Conservation (phyloP, 352 stramenopile genomes). For the Globisporangium sylvaticum region DNA sequence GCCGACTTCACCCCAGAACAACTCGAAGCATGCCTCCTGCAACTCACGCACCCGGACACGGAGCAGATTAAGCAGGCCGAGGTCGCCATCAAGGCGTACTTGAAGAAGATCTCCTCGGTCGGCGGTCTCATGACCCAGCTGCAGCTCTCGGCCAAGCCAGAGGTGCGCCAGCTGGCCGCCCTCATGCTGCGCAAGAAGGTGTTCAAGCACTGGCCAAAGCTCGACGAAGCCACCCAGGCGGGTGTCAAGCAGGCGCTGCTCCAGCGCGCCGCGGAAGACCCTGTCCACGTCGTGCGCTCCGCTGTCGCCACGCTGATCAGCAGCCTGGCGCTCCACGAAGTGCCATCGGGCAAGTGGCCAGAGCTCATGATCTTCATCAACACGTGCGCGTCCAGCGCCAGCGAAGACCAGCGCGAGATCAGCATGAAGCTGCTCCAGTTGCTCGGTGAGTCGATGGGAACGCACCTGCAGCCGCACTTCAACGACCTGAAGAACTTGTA, state of each 20-base stretch:
- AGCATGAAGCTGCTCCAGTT: slow-evolving; percentile 92
- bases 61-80: slow-evolving; percentile 95
- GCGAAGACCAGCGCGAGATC: slow-evolving; percentile 87
- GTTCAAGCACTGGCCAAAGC: slow-evolving; percentile 89
- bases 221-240: slow-evolving; percentile 74
- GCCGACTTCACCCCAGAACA: slow-evolving; percentile 80
- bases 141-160: slow-evolving; percentile 63
- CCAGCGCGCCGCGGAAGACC: slow-evolving; percentile 78
- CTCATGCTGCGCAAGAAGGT: slow-evolving; percentile 95
- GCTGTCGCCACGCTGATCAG: slow-evolving; percentile 81
- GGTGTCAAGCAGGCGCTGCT: slow-evolving; percentile 90
- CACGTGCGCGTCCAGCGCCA: slow-evolving; percentile 72
- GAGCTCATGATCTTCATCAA: slow-evolving; percentile 95
- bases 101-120: slow-evolving; percentile 89
- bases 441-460: slow-evolving; percentile 91
- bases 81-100: slow-evolving; percentile 88
- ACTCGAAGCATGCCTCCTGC: slow-evolving; percentile 81
- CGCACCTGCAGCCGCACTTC: slow-evolving; percentile 79
- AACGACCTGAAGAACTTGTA: slow-evolving; percentile 78
- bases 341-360: slow-evolving; percentile 79
- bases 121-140: slow-evolving; percentile 88
- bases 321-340: slow-evolving; percentile 75
- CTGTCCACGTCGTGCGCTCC: slow-evolving; percentile 84
- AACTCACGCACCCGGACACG: slow-evolving; percentile 93
- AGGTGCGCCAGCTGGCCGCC: slow-evolving; percentile 90